These are phyloP conservation scores for Melaleuca alternifolia DNA, from an alignment of 345 rosid species.

Conservation along the genomic window DNA sequence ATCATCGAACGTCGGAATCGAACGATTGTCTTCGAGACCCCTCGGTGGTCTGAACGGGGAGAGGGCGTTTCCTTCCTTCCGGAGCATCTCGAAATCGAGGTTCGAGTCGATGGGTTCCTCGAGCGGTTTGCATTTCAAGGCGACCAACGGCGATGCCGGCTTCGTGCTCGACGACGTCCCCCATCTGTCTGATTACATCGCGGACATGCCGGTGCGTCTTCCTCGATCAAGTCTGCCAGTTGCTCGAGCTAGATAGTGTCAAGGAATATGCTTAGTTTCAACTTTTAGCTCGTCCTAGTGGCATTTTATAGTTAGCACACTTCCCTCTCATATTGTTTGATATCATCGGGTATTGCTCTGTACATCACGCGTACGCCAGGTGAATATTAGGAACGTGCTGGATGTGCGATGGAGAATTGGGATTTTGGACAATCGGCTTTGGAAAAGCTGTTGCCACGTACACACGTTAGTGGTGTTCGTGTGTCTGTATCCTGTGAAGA, in stretches of 20 bases:
- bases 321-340: neutral
- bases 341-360: neutral
- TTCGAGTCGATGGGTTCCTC: neutral
- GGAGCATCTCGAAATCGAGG: neutral
- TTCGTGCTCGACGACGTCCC: constrained; percentile 76
- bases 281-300: neutral
- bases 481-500: neutral
- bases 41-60: neutral
- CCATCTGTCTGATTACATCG: constrained; percentile 63
- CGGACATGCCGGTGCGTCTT: constrained; percentile 42
- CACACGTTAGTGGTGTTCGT: neutral
- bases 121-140: neutral
- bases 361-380: neutral
- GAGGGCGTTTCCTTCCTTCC: neutral
- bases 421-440: neutral
- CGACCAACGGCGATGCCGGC: constrained; percentile 42
- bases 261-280: neutral
- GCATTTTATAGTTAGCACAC: neutral
- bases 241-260: neutral
- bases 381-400: neutral
- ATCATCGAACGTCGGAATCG: neutral
- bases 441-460: neutral
- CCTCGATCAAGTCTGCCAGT: neutral
- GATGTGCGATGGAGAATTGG: neutral
- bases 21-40: neutral